A percentile compares a stretch with the other conserved stretches of the same genome.
phyloP scores from a whole-genome alignment of 768 basidiomycete species.

The Pisolithus microcarpus region DNA sequence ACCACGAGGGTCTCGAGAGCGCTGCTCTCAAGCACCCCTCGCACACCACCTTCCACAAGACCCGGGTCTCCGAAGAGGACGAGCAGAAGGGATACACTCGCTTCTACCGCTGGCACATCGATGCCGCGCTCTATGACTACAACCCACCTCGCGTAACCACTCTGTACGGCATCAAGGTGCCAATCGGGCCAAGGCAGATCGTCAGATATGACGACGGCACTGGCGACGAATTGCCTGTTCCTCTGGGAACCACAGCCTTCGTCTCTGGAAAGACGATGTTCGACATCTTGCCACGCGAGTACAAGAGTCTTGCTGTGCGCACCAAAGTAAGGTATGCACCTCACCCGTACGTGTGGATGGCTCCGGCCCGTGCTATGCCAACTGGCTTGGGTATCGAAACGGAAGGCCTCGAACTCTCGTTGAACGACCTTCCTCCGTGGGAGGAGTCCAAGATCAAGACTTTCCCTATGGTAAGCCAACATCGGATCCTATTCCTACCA shows the following conservation, averaged over 20 bases:
- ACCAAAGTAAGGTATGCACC: slow-evolving; percentile 72
- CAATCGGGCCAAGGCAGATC: slow-evolving; percentile 54
- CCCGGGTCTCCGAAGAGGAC: slow-evolving; percentile 62
- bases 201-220: slow-evolving; percentile 82
- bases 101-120: slow-evolving; percentile 91
- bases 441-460: slow-evolving; percentile 67
- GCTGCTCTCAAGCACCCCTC: slow-evolving; percentile 80
- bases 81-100: slow-evolving; percentile 73
- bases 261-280: slow-evolving; percentile 81
- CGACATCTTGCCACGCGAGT: slow-evolving; percentile 58
- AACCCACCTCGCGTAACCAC: slow-evolving; percentile 84
- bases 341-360: slow-evolving; percentile 91
- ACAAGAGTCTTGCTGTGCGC: slow-evolving; percentile 78
- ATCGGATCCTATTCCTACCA: neutral
- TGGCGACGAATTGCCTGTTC: slow-evolving; percentile 73
- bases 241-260: slow-evolving; percentile 83
- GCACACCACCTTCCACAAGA: slow-evolving; percentile 85
- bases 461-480: slow-evolving; percentile 49
- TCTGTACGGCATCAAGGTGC: slow-evolving; percentile 71
- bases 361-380: slow-evolving; percentile 59
- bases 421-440: slow-evolving; percentile 74
- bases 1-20: slow-evolving; percentile 74
- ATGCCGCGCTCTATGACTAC: slow-evolving; percentile 74
- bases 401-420: slow-evolving; percentile 64
- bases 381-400: slow-evolving; percentile 80